Base-by-base conservation (phyloP, 1,284 basidiomycete species). In the Puccinia polysora region DNA sequence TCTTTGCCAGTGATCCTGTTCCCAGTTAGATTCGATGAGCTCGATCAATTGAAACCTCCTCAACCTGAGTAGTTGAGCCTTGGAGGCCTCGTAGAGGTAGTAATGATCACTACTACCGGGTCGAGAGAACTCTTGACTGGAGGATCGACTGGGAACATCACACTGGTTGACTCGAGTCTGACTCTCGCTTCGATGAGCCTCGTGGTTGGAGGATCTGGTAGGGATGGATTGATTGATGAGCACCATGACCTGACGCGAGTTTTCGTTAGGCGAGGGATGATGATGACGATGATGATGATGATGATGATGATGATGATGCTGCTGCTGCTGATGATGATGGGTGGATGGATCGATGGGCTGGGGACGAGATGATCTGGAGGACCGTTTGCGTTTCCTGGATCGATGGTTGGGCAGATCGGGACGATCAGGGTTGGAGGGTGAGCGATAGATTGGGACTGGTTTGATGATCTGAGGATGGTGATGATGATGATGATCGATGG, bases 41-140 rank as follows among this genome's bases (percentile, higher is more conserved):
- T 28, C n/a, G 4, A 62, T 32, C 1, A 70, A 30, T 28, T 70
- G 43, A 40, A 62, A 43, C 40, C 68, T 58, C 36, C 50, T 60
- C 5, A 70, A 28, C 32, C 68, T 59, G 12, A 52, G 40, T 36
- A 70, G 58, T 40, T 62, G 56, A 20, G 58, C 5, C 53, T 70
- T 70, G 7, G 68, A 36, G 14, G 68, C 56, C 5, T 52, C 30
- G 40, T 60, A 18, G 23, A 70, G 20, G 49, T 70, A 62, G 18
- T 38, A 70, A n/a, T n/a, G 30, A n/a, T 28, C 8, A 43, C 20
- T 10, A 38, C 7, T 59, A 40, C 56, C 3, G 56, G 56, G 20
- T 25, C 23, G 12, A 59, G 36, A n/a, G n/a, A n/a, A 38, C 2
- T 59, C 56, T 59, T 59, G 56, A 25, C 56, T 59, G 1, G 56